phyloP scores from a whole-genome alignment of 495 filamentous ascomycete genomes.

The Xeromyces bisporus region DNA sequence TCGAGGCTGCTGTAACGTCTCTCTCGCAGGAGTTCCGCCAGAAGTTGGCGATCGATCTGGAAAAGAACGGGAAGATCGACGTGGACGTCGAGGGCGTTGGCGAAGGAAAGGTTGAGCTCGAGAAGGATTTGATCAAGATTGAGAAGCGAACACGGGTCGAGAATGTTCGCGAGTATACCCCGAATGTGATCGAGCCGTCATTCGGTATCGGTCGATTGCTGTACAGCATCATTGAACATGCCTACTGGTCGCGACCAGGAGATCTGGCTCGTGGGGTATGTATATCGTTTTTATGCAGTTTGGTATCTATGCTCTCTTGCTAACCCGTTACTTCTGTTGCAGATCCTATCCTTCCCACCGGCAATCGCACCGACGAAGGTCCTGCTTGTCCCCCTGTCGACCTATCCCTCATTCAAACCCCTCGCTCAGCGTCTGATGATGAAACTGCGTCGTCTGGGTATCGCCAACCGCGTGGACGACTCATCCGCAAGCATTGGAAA shows the following conservation, averaged over 20 bases:
- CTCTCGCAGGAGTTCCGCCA: constrained; percentile 54
- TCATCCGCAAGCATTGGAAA: constrained; percentile 53
- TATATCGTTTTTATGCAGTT: constrained; percentile 4
- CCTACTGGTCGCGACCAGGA: constrained; percentile 53
- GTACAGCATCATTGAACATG: constrained; percentile 63
- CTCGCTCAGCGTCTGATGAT: constrained; percentile 32
- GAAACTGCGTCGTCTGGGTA: constrained; percentile 38
- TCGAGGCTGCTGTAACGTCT: constrained; percentile 51
- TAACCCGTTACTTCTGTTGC: constrained; percentile 3
- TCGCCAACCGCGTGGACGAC: constrained; percentile 49
- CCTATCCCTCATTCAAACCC: constrained; percentile 39
- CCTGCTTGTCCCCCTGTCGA: constrained; percentile 48
- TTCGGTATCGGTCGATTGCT: constrained; percentile 73
- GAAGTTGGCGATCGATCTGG: constrained; percentile 47
- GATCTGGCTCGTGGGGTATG: constrained; percentile 49
- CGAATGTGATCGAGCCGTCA: constrained; percentile 73
- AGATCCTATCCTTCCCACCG: constrained; percentile 53
- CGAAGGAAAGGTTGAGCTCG: constrained; percentile 50
- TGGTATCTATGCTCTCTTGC: neutral
- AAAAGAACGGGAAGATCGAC: constrained; percentile 46
- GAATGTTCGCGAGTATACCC: constrained; percentile 59
- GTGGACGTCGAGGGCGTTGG: constrained; percentile 48
- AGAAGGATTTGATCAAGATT: constrained; percentile 52
- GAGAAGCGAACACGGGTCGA: constrained; percentile 52
- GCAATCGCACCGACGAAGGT: constrained; percentile 53